These are phyloP conservation scores for Debaryomycetaceae sp. DNA, from an alignment of 1,139 yeast species.

Conservation along the genomic window DNA sequence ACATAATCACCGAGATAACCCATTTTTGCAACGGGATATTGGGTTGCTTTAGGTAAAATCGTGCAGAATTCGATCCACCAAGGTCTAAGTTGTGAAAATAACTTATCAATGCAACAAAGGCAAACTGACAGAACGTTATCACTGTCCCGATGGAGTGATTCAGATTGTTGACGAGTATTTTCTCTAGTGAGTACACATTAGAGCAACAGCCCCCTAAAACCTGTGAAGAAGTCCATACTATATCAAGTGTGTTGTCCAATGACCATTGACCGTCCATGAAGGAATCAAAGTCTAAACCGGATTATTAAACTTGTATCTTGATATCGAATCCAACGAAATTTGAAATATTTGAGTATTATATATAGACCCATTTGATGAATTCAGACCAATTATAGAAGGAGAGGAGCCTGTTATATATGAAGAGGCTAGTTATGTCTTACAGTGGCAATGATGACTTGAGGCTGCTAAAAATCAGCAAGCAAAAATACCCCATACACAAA, in stretches of 20 bases:
- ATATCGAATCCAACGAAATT: too few relatives aligned
- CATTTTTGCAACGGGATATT: conserved; percentile 49
- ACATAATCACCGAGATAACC: conserved; percentile 46
- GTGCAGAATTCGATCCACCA: conserved; percentile 13
- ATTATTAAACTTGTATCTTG: too few relatives aligned
- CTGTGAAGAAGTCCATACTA: conserved; percentile 19
- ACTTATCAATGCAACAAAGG: conserved; percentile 49
- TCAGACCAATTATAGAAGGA: too few relatives aligned
- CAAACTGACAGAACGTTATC: conserved; percentile 60
- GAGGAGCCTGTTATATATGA: too few relatives aligned
- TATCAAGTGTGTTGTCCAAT: not conserved
- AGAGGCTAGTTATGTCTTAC: not conserved
- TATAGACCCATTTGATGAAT: too few relatives aligned
- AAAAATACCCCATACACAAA: not conserved
- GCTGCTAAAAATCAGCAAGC: not conserved
- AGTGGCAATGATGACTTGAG: not conserved
- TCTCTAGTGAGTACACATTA: conserved; percentile 63
- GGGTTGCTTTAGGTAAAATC: conserved; percentile 26
- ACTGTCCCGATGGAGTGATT: conserved; percentile 34
- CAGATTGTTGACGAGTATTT: conserved; percentile 29
- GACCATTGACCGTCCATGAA: not conserved
- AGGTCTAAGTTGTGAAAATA: conserved; percentile 28
- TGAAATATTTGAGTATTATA: too few relatives aligned
- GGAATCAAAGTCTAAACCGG: not conserved
- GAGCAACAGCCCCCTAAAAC: conserved; percentile 75